Conservation (phyloP, 306 rosid genomes). For the Vigna reflexopilosa region DNA sequence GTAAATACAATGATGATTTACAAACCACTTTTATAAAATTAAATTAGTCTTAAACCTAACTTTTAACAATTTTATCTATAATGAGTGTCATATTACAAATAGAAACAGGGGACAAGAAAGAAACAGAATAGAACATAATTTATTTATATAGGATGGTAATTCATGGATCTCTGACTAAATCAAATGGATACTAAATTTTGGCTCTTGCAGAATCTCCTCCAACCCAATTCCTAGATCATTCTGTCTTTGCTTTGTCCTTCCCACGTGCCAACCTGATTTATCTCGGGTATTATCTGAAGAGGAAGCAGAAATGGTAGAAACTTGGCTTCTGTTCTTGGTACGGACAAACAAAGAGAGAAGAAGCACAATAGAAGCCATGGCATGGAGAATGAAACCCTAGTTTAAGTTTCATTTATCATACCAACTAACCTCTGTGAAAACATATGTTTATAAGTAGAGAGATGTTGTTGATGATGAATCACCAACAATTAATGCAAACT, state of each 20-base stretch:
- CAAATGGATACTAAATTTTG: conserved; percentile 47
- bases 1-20: too few relatives aligned
- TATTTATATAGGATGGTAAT: too few relatives aligned
- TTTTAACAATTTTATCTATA: too few relatives aligned
- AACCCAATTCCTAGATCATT: background rate
- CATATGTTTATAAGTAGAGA: background rate
- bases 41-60: too few relatives aligned
- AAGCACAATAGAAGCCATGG: conserved; percentile 56
- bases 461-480: background rate
- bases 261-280: background rate
- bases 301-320: background rate
- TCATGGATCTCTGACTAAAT: conserved; percentile 24
- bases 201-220: conserved; percentile 42
- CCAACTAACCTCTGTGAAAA: too few relatives aligned
- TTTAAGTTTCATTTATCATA: background rate
- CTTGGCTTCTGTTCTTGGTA: conserved; percentile 9
- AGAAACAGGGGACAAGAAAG: background rate
- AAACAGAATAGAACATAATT: background rate
- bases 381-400: conserved; percentile 19
- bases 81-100: background rate
- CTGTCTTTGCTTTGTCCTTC: conserved; percentile 1
- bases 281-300: background rate
- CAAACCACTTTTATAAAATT: too few relatives aligned
- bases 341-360: conserved; percentile 36
- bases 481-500: background rate